phyloP scores from a whole-genome alignment of 352 stramenopile genomes.

The Plasmopara halstedii region DNA sequence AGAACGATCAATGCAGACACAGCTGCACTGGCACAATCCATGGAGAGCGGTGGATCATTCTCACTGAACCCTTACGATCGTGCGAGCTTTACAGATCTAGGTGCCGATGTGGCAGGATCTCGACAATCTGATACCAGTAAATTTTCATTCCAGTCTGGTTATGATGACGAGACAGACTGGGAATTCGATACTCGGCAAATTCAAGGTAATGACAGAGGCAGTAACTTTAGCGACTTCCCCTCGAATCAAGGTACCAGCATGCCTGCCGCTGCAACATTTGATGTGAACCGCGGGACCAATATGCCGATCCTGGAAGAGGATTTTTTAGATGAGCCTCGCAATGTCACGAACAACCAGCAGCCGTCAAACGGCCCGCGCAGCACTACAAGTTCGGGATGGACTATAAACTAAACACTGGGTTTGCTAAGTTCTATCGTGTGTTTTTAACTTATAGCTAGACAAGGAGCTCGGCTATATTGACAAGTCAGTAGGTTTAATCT shows the following conservation, averaged over 20 bases:
- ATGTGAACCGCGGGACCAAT: constrained; percentile 26
- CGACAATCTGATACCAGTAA: constrained; percentile 54
- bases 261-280: constrained; percentile 37
- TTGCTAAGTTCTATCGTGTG: not conserved
- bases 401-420: constrained; percentile 22
- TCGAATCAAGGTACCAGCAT: constrained; percentile 30
- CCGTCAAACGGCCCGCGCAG: constrained; percentile 26
- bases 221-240: constrained; percentile 26
- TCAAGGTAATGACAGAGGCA: constrained; percentile 15
- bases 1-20: constrained; percentile 21
- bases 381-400: constrained; percentile 49
- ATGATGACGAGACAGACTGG: constrained; percentile 65
- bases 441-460: too few relatives aligned
- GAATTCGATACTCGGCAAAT: constrained; percentile 52
- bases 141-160: constrained; percentile 70
- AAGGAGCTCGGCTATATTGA: too few relatives aligned
- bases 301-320: constrained; percentile 69
- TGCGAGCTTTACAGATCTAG: constrained; percentile 61
- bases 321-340: constrained; percentile 22
- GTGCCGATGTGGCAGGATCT: constrained; percentile 38
- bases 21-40: constrained; percentile 6
- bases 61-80: constrained; percentile 65
- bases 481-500: too few relatives aligned
- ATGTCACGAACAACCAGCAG: constrained; percentile 12
- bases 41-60: constrained; percentile 45